phyloP scores from a whole-genome alignment of 108 stramenopile species.

The Skeletonema grethae region DNA sequence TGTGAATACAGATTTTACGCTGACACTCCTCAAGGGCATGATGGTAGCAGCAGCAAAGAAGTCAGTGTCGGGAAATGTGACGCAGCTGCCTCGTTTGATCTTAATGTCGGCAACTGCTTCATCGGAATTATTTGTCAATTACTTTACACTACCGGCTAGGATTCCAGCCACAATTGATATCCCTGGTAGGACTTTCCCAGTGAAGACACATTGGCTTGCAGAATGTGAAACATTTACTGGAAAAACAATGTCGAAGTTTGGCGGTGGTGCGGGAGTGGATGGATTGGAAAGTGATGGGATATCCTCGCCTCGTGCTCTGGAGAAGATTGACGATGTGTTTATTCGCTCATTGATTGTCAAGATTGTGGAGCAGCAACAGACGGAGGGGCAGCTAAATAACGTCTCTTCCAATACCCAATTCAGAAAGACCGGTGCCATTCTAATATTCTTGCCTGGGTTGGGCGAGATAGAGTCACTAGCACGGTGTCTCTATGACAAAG shows the following conservation, averaged over 20 bases:
- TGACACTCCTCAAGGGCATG: constrained; percentile 58
- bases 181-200: constrained; percentile 65
- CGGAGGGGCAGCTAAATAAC: neutral
- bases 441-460: constrained; percentile 91
- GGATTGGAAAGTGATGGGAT: constrained; percentile 3
- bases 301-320: constrained; percentile 53
- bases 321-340: constrained; percentile 54
- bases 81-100: constrained; percentile 36
- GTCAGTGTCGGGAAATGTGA: neutral
- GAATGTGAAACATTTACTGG: constrained; percentile 56
- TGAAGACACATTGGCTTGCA: constrained; percentile 44
- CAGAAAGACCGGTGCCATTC: constrained; percentile 61
- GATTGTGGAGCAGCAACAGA: constrained; percentile 45
- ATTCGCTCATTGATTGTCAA: constrained; percentile 42
- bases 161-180: constrained; percentile 40
- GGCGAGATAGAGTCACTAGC: constrained; percentile 70
- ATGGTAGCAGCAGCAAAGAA: constrained; percentile 23
- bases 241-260: constrained; percentile 11
- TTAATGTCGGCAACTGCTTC: constrained; percentile 74
- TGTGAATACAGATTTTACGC: constrained; percentile 69
- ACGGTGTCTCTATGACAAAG: constrained; percentile 31
- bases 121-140: constrained; percentile 47
- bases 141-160: constrained; percentile 27
- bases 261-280: constrained; percentile 10
- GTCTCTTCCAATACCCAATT: neutral